These are phyloP conservation scores for Acanthamoeba quina DNA, from an alignment of 208 protist species.

Conservation along the genomic window DNA sequence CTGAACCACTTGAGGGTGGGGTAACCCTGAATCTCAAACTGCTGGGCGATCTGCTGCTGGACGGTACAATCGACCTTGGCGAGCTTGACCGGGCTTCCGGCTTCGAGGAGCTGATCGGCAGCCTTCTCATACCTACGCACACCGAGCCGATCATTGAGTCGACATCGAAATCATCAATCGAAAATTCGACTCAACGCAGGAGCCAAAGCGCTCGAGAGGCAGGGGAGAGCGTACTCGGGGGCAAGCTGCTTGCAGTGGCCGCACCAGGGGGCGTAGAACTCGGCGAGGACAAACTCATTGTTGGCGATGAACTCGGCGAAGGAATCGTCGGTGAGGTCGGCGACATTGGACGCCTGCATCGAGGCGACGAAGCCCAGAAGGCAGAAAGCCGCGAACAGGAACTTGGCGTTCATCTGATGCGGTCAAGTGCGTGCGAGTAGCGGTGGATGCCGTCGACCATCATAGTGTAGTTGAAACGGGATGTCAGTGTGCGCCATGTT, in stretches of 20 bases:
- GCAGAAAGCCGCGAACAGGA: conserved; percentile 30
- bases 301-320: conserved; percentile 17
- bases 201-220: not conserved
- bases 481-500: too few species aligned
- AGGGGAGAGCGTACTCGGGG: conserved; percentile 52
- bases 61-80: conserved; percentile 67
- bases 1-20: conserved; percentile 65
- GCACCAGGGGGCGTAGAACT: conserved; percentile 81
- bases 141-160: not conserved
- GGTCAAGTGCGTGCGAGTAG: too few species aligned
- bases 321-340: conserved; percentile 14
- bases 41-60: not conserved
- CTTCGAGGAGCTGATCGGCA: conserved; percentile 60
- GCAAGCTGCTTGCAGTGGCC: conserved; percentile 79
- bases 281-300: conserved; percentile 55
- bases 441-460: too few species aligned
- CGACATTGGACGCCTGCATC: conserved; percentile 15
- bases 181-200: not conserved
- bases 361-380: not conserved
- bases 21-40: conserved; percentile 39
- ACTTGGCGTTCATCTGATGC: conserved; percentile 43
- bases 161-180: not conserved
- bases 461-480: too few species aligned
- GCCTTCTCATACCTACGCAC: conserved; percentile 57
- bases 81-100: conserved; percentile 49